These are phyloP conservation scores for Epichloe amarillans DNA, from an alignment of 2,329 filamentous ascomycete species.

Conservation along the genomic window DNA sequence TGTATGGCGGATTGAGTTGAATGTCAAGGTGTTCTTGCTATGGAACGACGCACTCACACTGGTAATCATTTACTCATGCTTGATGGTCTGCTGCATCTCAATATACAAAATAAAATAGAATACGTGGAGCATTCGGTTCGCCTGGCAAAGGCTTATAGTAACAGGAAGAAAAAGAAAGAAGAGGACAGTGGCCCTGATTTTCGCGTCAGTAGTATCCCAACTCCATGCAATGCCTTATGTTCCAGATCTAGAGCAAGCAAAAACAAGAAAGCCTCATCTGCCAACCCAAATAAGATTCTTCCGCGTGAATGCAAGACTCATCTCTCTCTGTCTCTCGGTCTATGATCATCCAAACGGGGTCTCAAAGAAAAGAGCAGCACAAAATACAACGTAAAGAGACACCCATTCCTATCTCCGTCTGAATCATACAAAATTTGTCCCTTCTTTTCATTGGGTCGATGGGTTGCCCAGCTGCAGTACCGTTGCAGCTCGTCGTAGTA, in stretches of 20 bases:
- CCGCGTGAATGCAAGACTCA: not conserved
- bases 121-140: not conserved
- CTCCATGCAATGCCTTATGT: slow-evolving; percentile 21
- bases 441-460: not conserved
- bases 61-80: not conserved
- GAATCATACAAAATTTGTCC: not conserved
- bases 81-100: not conserved
- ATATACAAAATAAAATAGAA: not conserved
- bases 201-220: slow-evolving; percentile 12
- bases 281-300: not conserved
- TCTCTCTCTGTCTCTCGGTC: not conserved
- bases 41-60: not conserved
- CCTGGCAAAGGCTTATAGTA: not conserved
- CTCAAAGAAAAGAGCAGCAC: not conserved
- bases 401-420: not conserved
- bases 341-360: not conserved
- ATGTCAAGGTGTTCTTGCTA: not conserved
- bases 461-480: slow-evolving; percentile 16
- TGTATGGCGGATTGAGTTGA: too few species aligned
- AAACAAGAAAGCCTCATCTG: slow-evolving; percentile 1
- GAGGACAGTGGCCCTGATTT: slow-evolving; percentile 6
- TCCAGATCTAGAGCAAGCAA: slow-evolving; percentile 6
- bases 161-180: slow-evolving; percentile 7
- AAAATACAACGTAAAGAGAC: not conserved
- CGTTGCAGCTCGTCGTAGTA: slow-evolving; percentile 47